Base-by-base conservation (phyloP, 1,284 basidiomycete genomes). In the Cutaneotrichosporon daszewskae region DNA sequence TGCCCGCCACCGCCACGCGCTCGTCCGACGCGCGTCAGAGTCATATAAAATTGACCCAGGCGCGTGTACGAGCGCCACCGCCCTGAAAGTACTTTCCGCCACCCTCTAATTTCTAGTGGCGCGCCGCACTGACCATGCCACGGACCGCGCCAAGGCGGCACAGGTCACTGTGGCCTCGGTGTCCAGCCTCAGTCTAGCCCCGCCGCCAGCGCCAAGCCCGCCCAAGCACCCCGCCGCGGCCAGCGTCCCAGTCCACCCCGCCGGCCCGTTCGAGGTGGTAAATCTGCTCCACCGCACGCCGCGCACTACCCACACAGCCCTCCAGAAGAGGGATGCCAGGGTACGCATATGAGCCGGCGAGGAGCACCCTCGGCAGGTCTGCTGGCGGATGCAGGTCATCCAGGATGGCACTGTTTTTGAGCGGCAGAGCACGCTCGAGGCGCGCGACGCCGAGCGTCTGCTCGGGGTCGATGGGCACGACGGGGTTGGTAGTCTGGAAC, bases 401-500 rank as follows among this genome's bases (percentile, higher is more conserved):
- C 8, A 55, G 51, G 4, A 44, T 52, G n/a, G 26, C 24, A 10
- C 54, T 48, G 33, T 55, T 45, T 12, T 40, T 27, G 4, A 63
- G 47, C 7, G 68, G 65, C 4, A 70, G 51, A 8, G 66, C 68
- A 12, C 84, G 76, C 55, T 84, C 80, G 43, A 85, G 66, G 43
- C 66, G 72, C 9, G 80, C 76, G 12, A 79, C 71, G 36, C 79
- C 81, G 19, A 86, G 63, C 25, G 84, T 71, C 19, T 60, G 69
- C 1, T 69, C 72, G 17, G 72, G 63, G 31, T 63, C 63, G 14
- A 81, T 78, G 2, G 76, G 63, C 8, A 84, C 63, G 35, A 82
- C 75, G 0, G 83, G 83, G 62, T 86, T 86, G 13, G 83, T 86
- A 14, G 82, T 85, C 66, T 86, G 84, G 45, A 78, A 79, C 12